Percentiles rank a stretch among this genome's conserved stretches.
Conservation (phyloP, 2,329 filamentous ascomycete genomes). For the Fusarium sp. region DNA sequence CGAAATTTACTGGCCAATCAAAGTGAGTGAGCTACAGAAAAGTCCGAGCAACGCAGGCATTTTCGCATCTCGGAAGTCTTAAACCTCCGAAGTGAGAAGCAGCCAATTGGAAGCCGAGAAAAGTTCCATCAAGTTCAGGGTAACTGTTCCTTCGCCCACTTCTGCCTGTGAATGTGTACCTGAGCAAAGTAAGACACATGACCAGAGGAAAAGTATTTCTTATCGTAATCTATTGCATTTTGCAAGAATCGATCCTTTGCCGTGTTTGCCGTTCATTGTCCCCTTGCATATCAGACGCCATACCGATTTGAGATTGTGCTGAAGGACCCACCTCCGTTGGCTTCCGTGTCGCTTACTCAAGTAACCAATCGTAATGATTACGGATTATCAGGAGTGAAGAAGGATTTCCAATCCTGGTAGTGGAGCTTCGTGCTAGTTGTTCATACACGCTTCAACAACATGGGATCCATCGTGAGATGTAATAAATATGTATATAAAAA, state of each 20-base stretch:
- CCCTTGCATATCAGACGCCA: background rate
- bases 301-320: background rate
- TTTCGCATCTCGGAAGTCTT: background rate
- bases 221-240: background rate
- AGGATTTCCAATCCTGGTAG: background rate
- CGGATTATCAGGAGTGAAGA: too few relatives aligned
- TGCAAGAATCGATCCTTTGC: background rate
- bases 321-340: background rate
- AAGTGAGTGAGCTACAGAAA: background rate
- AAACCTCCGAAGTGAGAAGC: accelerated
- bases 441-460: background rate
- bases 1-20: background rate
- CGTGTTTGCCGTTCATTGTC: background rate
- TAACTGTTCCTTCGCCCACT: background rate
- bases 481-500: background rate
- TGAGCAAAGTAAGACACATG: accelerated
- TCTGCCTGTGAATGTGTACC: background rate
- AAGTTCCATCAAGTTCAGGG: too few relatives aligned
- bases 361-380: background rate
- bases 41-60: background rate
- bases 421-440: background rate
- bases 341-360: background rate
- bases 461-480: accelerated
- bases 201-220: accelerated
- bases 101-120: background rate